These are phyloP conservation scores for Lithocarpus polystachyus DNA, from an alignment of 306 rosid species.

Conservation along the genomic window DNA sequence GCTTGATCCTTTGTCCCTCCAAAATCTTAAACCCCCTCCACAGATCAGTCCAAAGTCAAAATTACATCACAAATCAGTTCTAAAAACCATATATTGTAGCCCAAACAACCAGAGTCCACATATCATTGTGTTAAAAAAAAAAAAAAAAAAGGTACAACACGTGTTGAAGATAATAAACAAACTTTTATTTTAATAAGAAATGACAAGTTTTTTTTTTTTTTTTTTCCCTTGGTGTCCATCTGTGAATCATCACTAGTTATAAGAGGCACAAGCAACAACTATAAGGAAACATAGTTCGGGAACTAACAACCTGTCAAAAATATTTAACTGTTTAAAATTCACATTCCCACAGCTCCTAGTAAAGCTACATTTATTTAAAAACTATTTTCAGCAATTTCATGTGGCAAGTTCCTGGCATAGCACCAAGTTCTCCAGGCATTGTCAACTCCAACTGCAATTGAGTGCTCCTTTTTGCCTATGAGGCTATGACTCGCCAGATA, in stretches of 20 bases:
- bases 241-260: slow-evolving; percentile 24
- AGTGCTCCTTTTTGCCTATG: not conserved
- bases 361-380: not conserved
- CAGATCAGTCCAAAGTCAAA: no score
- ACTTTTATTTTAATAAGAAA: no score
- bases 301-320: not conserved
- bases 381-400: not conserved
- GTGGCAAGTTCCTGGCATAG: not conserved
- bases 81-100: no score
- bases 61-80: no score
- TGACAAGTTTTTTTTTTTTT: no score
- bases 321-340: not conserved
- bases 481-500: not conserved
- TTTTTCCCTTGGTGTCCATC: slow-evolving; percentile 67
- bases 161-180: no score
- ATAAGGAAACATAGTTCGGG: slow-evolving; percentile 5
- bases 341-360: not conserved
- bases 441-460: not conserved
- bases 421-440: not conserved
- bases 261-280: slow-evolving; percentile 4
- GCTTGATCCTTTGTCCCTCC: no score
- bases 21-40: no score
- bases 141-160: no score
- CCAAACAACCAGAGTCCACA: no score
- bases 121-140: no score